Evolutionary conservation across 495 filamentous ascomycete species (phyloP), one percentile per base, ranked within the genome.

Genomic region (Penicillium silybi): DNA sequence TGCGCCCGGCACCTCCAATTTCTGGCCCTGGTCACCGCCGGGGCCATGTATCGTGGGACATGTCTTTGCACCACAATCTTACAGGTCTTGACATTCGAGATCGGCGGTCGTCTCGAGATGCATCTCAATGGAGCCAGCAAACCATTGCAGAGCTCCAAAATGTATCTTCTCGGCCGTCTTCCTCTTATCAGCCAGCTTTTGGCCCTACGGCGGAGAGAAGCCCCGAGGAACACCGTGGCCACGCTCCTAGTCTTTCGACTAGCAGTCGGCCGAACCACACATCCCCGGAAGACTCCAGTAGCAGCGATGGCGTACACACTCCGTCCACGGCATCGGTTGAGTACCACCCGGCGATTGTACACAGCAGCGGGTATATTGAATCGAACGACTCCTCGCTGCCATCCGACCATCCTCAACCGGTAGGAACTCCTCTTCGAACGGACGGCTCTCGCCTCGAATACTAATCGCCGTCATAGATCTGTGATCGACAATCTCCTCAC

Each of bases 261-360:
- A 53, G 64, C 34, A 73, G 63, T 19, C 66, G 68, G 20, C 59
- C 74, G 15, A 72, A 77, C 17, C 78, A 85, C 32, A 83, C 78
- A 3, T 87, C 85, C 15, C 86, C 86, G 0, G 86, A 85, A 55
- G 85, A 86, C 65, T 88, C 85, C 1, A 86, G 83, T 53, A 85
- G 84, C 60, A 86, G 83, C 58, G 85, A 88, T 52, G 82, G 84
- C 23, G 82, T 86, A 0, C 78, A 83, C 6, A 86, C 84, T 16
- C 84, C 84, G 1, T 83, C 80, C 1, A 81, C 77, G n/a, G 74
- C 82, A 19, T 77, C 77, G 34, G 66, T 77, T 27, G 84, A 86
- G 48, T 85, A 80, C 56, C 77, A 86, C 48, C 83, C 83, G 1
- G 79, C 83, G 15, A 86, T 86, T 57, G 74, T 85, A 34, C 80